Percentiles rank a stretch among this genome's conserved stretches.
These are phyloP conservation scores for Kluyveromyces starmeri DNA, from an alignment of 805 yeast species.

Conservation along the genomic window DNA sequence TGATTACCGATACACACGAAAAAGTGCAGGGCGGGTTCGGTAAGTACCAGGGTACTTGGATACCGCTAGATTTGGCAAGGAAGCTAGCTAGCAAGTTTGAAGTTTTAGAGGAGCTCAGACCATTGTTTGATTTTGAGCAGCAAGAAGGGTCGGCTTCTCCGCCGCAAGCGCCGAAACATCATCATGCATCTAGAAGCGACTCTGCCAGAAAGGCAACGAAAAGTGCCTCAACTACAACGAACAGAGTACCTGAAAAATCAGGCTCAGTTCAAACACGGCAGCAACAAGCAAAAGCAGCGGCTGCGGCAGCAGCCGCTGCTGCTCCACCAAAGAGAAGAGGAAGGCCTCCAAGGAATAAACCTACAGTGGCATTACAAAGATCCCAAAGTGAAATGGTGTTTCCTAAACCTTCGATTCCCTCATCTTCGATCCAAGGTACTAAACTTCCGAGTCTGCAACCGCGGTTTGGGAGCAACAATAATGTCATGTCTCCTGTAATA, in stretches of 20 bases:
- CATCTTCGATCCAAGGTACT: conserved; percentile 16
- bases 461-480: conserved; percentile 9
- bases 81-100: conserved; percentile 57
- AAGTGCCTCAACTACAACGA: conserved; percentile 17
- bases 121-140: conserved; percentile 55
- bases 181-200: conserved; percentile 47
- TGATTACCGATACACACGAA: conserved; percentile 83
- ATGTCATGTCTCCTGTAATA: conserved; percentile 7
- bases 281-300: conserved; percentile 5
- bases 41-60: conserved; percentile 96
- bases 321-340: conserved; percentile 26
- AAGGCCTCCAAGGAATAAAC: conserved; percentile 25
- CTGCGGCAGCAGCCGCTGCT: conserved; percentile 9
- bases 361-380: conserved; percentile 17
- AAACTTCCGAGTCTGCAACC: conserved; percentile 17
- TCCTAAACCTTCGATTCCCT: conserved; percentile 22
- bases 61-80: conserved; percentile 69
- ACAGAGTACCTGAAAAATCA: conserved; percentile 7
- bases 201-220: conserved; percentile 24
- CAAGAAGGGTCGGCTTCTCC: conserved; percentile 43
- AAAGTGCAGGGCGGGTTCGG: conserved; percentile 98
- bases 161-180: conserved; percentile 58
- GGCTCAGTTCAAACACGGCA: conserved; percentile 7
- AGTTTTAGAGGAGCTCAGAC: conserved; percentile 51
- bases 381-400: conserved; percentile 25